These are phyloP conservation scores for Paecilomyces variotii DNA, from an alignment of 2,329 filamentous ascomycete genomes.

Conservation along the genomic window DNA sequence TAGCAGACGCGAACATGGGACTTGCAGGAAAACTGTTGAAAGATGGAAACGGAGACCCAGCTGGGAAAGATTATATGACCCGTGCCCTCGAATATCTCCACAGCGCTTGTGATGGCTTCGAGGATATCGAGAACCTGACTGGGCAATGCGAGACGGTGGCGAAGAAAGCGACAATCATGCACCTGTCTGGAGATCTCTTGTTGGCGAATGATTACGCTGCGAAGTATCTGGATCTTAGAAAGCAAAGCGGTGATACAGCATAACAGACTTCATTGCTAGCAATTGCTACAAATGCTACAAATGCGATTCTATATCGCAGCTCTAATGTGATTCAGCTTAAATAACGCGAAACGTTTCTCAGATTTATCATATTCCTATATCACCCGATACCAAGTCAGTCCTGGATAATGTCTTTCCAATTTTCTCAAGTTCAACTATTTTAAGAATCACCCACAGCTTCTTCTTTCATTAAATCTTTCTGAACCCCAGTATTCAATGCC, in stretches of 20 bases:
- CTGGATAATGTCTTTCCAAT: not conserved
- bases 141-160: conserved; percentile 71
- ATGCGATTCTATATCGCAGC: too few relatives aligned
- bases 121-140: conserved; percentile 57
- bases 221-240: conserved; percentile 54
- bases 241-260: conserved; percentile 15
- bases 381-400: too few relatives aligned
- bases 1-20: conserved; percentile 74
- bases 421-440: not conserved
- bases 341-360: too few relatives aligned
- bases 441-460: not conserved
- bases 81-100: conserved; percentile 55
- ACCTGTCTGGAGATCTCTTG: conserved; percentile 56
- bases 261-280: too few relatives aligned
- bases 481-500: not conserved
- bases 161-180: conserved; percentile 73
- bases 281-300: too few relatives aligned
- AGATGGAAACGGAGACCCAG: conserved; percentile 21
- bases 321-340: too few relatives aligned
- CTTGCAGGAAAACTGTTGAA: conserved; percentile 49
- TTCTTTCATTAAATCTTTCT: not conserved
- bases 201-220: conserved; percentile 60
- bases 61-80: conserved; percentile 49
- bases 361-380: too few relatives aligned
- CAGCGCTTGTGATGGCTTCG: conserved; percentile 56